Evolutionary conservation across 257 asterid genomes (phyloP).

Genomic region (Lycium ferocissimum): DNA sequence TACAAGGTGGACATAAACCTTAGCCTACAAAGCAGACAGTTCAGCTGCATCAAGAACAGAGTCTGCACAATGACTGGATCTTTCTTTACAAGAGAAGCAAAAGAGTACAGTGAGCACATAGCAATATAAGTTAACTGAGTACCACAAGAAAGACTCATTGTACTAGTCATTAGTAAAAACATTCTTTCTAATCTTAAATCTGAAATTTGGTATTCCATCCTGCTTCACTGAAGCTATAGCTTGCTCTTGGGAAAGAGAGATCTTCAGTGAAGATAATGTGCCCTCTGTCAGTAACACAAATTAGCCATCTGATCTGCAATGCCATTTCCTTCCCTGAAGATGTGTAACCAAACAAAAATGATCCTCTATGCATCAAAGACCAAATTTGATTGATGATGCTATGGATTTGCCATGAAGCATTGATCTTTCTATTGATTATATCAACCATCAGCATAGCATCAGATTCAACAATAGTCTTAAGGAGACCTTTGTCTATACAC

Average conservation of each 20-base stretch:
- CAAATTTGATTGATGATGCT: neutral
- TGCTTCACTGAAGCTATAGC: neutral
- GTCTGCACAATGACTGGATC: neutral
- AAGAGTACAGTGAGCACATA: neutral
- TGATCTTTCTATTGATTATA: neutral
- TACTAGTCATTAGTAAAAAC: neutral
- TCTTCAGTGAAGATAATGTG: slow-evolving; percentile 12
- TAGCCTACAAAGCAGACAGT: neutral
- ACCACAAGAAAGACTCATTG: neutral
- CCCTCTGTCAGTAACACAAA: neutral
- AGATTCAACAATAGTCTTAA: neutral
- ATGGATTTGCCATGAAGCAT: neutral
- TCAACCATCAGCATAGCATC: neutral
- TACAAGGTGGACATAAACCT: neutral
- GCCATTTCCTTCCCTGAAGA: neutral
- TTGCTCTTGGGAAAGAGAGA: neutral
- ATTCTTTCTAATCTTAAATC: neutral
- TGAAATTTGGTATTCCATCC: slow-evolving; percentile 2
- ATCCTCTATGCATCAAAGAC: neutral
- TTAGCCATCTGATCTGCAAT: neutral
- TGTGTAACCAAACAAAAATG: neutral
- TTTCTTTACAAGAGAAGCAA: neutral
- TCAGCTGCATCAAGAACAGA: neutral
- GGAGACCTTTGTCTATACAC: slow-evolving; percentile 3
- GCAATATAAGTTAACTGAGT: neutral